A percentile compares a stretch with the other conserved stretches of the same genome.
Evolutionary conservation across 495 filamentous ascomycete genomes (phyloP).

Genomic region (Penicillium tannophilum): DNA sequence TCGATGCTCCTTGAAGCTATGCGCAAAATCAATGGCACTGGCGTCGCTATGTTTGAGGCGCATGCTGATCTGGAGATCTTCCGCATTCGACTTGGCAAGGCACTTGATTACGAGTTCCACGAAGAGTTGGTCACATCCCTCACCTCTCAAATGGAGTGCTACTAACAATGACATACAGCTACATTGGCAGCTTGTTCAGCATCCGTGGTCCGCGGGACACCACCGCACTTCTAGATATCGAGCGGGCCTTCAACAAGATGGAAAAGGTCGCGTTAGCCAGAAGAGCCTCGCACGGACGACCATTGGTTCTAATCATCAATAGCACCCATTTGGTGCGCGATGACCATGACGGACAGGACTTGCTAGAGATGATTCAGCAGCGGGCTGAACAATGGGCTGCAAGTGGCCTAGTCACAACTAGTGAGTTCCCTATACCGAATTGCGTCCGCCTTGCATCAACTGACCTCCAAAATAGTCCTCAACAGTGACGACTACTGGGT

Average conservation of each 20-base stretch:
- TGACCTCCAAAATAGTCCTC: conserved; percentile 56
- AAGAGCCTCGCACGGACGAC: conserved; percentile 57
- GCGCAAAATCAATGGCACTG: conserved; percentile 83
- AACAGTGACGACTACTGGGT: conserved; percentile 98
- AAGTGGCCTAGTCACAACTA: conserved; percentile 78
- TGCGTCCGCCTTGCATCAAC: not conserved
- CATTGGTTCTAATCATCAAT: conserved; percentile 88
- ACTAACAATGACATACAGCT: conserved; percentile 60
- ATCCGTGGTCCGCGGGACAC: conserved; percentile 91
- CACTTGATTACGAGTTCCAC: conserved; percentile 90
- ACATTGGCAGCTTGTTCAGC: conserved; percentile 92
- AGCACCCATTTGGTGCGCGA: conserved; percentile 86
- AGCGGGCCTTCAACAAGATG: conserved; percentile 94
- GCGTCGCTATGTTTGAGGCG: conserved; percentile 90
- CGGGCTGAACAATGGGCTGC: conserved; percentile 95
- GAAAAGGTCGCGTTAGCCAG: conserved; percentile 87
- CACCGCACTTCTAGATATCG: conserved; percentile 88
- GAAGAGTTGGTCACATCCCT: conserved; percentile 46
- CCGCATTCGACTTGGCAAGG: conserved; percentile 86
- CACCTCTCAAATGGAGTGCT: not conserved
- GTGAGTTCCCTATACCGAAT: conserved; percentile 23
- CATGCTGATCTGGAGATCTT: conserved; percentile 96
- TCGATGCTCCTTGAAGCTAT: conserved; percentile 95
- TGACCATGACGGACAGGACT: conserved; percentile 85
- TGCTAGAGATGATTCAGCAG: conserved; percentile 94